Evolutionary conservation across 371 early-diverging fungal genomes (phyloP).

Genomic region (Rhizopus microsporus): DNA sequence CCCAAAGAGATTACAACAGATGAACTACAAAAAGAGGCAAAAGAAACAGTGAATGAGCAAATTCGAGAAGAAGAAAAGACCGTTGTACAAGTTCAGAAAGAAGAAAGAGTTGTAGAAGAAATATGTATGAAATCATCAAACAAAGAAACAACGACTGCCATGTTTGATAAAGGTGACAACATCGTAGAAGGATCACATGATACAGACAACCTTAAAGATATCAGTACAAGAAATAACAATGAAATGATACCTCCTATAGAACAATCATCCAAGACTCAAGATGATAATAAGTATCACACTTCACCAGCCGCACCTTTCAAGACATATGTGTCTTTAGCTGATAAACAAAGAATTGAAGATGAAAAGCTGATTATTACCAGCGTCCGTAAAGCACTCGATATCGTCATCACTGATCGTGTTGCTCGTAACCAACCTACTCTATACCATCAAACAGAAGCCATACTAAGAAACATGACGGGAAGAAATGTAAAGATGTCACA

Average conservation of each 20-base stretch:
- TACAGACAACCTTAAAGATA: too few relatives aligned
- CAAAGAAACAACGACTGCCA: neutral
- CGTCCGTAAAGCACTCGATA: conserved; percentile 37
- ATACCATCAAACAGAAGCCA: conserved; percentile 40
- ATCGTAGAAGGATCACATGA: neutral
- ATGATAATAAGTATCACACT: neutral
- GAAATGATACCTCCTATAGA: conserved; percentile 14
- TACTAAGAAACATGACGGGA: conserved; percentile 33
- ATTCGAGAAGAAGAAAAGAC: neutral
- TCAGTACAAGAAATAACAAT: too few relatives aligned
- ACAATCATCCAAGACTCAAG: neutral
- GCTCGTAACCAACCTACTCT: conserved; percentile 33
- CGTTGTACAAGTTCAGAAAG: neutral
- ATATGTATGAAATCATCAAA: neutral
- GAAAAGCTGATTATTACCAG: conserved; percentile 30
- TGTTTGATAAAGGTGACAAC: neutral
- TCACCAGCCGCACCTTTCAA: conserved; percentile 13
- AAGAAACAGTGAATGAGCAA: neutral
- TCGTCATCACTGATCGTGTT: conserved; percentile 37
- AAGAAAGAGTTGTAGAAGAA: neutral
- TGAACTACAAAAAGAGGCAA: neutral
- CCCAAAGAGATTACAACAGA: neutral
- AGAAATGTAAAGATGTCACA: conserved; percentile 34
- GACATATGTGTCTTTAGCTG: conserved; percentile 17
- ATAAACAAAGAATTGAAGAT: conserved; percentile 31